Evolutionary conservation across 495 filamentous ascomycete genomes (phyloP), one percentile per base, ranked within the genome.

Genomic region (Neurospora hispaniola): DNA sequence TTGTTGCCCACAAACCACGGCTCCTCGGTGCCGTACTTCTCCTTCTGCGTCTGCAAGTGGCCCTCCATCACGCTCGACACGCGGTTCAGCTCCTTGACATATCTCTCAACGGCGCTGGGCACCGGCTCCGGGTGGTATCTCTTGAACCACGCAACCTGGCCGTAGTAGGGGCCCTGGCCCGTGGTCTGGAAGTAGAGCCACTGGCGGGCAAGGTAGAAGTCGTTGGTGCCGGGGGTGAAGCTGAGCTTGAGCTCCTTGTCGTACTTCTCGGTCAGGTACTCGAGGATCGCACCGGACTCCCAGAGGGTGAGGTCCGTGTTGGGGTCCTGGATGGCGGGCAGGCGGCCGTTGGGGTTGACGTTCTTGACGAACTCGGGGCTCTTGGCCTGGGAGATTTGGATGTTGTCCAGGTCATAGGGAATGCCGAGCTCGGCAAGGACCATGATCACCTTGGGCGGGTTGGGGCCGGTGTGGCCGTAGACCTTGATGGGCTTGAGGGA

Each of bases 201-300:
- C 77, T 93, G 90, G 76, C 89, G 88, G 42, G 84, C 82, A 3
- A 81, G 81, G 78, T 84, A 87, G 69, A 80, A 83, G 70, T 89
- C 87, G 31, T 78, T 79, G 1, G 84, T 81, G 41, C 83, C 84
- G 16, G 80, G 43, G 5, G 80, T 75, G 76, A 88, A 91, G 76
- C 85, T 89, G 71, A 93, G 75, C 72, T 84, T 88, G 72, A 88
- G 80, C 12, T 87, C 78, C 70, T 80, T 87, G 81, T 93, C 91
- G 81, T 94, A 94, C n/a, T 82, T 86, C 23, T 91, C 89, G 59
- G 92, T 77, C 20, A 94, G 82, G 77, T 94, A 94, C 73, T 90
- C 83, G 74, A 93, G 73, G 79, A 93, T 92, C 18, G 92, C 92
- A 71, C 90, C 91, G 6, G 88, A 90, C 76, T 93, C 91, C 89